phyloP scores from a whole-genome alignment of 2,329 filamentous ascomycete genomes.

The Phoma sp. region DNA sequence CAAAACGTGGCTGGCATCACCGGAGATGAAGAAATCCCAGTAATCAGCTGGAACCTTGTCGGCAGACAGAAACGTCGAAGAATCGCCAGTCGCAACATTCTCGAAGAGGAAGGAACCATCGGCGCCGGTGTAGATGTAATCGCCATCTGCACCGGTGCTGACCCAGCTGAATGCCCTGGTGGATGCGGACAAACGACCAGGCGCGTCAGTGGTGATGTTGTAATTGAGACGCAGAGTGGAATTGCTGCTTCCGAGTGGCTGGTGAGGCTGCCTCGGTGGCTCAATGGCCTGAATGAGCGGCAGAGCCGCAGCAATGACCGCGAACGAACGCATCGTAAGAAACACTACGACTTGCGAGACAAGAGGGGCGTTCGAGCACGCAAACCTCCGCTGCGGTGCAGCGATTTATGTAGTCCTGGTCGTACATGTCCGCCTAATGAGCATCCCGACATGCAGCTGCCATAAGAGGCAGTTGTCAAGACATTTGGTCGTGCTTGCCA shows the following conservation, averaged over 20 bases:
- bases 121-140: constrained; percentile 61
- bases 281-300: constrained; percentile 49
- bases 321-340: constrained; percentile 38
- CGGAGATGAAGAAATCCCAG: constrained; percentile 66
- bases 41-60: constrained; percentile 63
- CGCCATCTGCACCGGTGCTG: constrained; percentile 63
- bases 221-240: constrained; percentile 64
- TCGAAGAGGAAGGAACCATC: constrained; percentile 64
- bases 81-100: constrained; percentile 65
- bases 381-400: constrained; percentile 6
- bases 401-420: constrained; percentile 30
- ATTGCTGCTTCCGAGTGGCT: constrained; percentile 57
- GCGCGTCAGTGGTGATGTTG: constrained; percentile 62
- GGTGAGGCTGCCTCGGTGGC: constrained; percentile 60
- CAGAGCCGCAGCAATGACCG: constrained; percentile 33
- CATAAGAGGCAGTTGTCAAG: constrained; percentile 46
- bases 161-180: constrained; percentile 63
- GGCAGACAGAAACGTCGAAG: constrained; percentile 63
- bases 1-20: constrained; percentile 64
- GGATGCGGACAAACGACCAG: constrained; percentile 49
- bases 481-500: constrained; percentile 33
- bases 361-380: constrained; percentile 24
- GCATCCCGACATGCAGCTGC: constrained; percentile 36
- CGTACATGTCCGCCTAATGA: constrained; percentile 28
- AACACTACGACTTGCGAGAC: constrained; percentile 24